Base-by-base conservation (phyloP, 2,329 filamentous ascomycete species). In the Cladophialophora bantiana region DNA sequence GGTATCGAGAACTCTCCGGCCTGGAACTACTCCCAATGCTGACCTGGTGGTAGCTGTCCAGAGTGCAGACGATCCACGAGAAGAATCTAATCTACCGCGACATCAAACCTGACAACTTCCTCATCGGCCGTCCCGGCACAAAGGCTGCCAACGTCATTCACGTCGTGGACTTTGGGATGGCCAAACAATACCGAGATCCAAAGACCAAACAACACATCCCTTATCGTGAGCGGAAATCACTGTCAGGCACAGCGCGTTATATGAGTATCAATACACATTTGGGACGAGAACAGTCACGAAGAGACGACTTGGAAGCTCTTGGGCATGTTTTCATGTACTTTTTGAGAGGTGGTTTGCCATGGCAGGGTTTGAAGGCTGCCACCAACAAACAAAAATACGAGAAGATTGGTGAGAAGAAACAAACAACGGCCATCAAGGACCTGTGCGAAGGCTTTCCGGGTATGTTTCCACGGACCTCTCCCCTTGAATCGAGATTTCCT, bases 251-350 rank as follows among this genome's bases (percentile, higher is more conserved):
- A 65, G 95, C 95, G 70, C 88, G 95, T 78, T 99, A 99, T 82
- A 98, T 98, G 95, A 96, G 93, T 83, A 98, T 99, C 87, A 99
- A 99, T 82, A 99, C 95, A 64, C 95, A 99, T 85, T 82, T 98
- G 72, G 95, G 95, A 62, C 89, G 95, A 67, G 95, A 99, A 78
- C 95, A 99, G 79, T 98, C 94, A 65, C 89, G 95, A 77, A 87
- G 95, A 80, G 95, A 99, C 79, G 95, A 99, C 78, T 84, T 99
- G 67, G 95, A 99, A 81, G 95, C 95, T 13, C 78, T 90, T 10
- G 88, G 88, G 20, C 88, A 90, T 75, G 88, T 90, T 58, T 90
- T 90, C 77, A 88, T 90, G 85, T 90, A 90, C 79, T 89, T 90
- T 79, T 79, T 90, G 56, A 80, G 87, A 67, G 88, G 88, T 52